Evolutionary conservation across 441 rosid species (phyloP), one percentile per base, ranked within the genome.

Genomic region (Bocquillonia castaneifolia): DNA sequence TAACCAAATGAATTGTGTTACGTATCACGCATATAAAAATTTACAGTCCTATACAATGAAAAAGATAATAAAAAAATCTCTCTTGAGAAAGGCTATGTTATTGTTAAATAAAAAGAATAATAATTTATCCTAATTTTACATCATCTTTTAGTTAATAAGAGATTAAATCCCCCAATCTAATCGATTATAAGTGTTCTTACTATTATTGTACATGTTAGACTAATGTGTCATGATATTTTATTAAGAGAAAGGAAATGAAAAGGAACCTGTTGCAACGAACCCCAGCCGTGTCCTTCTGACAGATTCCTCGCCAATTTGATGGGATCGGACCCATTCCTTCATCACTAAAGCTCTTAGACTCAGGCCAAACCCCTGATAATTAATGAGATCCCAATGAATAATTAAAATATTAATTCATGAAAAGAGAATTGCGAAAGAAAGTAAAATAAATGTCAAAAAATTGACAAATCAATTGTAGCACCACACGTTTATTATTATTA

Each of bases 341-440:
- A 26, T 78, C 80, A 31, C 76, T 79, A 70, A 88, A 88, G 80
- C 95, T 86, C 74, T 78, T 71, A 0, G 88, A 85, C 71, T 86
- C 89, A 0, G 86, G 83, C 88, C 89, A 84, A 61, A 85, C 90
- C 44, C 92, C 90, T 85, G 44, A 6, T 14, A 23, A 60, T 36
- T 7, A 25, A 61, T n/a, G n/a, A 40, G n/a, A 47, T 29, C 17
- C 36, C 40, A 18, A 26, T 0, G 17, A 5, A 60, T 31, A 32
- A n/a, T 1, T 2, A 34, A 2, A n/a, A 14, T 0, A 8, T 45
- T 47, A 15, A 63, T 17, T 17, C 4, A 48, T 48, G 22, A 48
- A 58, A 37, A 37, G 28, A 15, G 10, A 25, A 62, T 44, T 54
- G 28, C 34, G 40, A 63, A 23, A 57, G 15, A 18, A 1, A 14